Conservation (phyloP, 441 rosid genomes). For the Flueggea neowawraea region DNA sequence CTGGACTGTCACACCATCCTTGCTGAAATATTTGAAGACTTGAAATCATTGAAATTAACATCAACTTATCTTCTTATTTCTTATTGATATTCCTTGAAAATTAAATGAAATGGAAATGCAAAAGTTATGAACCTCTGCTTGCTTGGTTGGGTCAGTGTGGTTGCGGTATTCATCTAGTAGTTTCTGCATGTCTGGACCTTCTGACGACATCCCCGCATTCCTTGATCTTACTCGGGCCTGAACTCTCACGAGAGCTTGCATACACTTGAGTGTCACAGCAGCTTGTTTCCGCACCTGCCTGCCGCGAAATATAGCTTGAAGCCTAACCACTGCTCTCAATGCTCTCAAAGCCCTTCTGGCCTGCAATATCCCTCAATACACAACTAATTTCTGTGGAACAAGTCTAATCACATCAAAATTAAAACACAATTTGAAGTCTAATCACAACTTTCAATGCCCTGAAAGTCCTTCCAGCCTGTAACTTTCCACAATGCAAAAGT, state of each 20-base stretch:
- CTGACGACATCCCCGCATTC: constrained; percentile 28
- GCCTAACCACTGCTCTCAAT: constrained; percentile 81
- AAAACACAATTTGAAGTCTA: not conserved
- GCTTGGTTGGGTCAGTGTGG: constrained; percentile 46
- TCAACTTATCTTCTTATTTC: no score
- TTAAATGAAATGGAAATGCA: no score
- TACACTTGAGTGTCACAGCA: constrained; percentile 84
- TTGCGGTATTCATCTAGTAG: constrained; percentile 15
- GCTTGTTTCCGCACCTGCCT: constrained; percentile 89
- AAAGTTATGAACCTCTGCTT: constrained; percentile 56
- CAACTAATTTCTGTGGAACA: not conserved
- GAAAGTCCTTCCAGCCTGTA: no score
- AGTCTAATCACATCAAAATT: no score
- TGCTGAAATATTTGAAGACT: constrained; percentile 31
- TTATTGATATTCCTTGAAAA: no score
- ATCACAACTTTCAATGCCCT: no score
- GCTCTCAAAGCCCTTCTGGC: constrained; percentile 89
- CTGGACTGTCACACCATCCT: constrained; percentile 77
- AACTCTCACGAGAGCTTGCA: constrained; percentile 95
- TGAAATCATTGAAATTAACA: no score
- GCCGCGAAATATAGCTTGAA: constrained; percentile 92
- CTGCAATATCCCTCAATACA: constrained; percentile 26
- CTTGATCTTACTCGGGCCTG: constrained; percentile 78
- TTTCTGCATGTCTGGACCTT: constrained; percentile 24
- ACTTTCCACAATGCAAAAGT: no score